These are phyloP conservation scores for Astrocystis sublimbata DNA, from an alignment of 495 filamentous ascomycete genomes.

Conservation along the genomic window DNA sequence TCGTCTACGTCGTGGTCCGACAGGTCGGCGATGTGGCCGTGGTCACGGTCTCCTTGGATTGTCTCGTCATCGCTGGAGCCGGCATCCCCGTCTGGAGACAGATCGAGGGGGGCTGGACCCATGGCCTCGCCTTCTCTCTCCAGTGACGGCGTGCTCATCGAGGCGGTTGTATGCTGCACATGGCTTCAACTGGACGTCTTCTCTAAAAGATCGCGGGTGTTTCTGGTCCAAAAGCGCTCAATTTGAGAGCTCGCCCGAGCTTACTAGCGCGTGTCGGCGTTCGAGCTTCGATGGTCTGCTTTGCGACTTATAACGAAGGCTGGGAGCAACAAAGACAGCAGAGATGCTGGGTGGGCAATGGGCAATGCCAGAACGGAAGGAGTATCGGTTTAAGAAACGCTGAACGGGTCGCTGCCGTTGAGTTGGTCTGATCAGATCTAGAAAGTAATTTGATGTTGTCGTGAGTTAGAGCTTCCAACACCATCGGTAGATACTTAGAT, in stretches of 20 bases:
- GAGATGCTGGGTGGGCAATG: too few relatives aligned
- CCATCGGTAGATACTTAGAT: too few relatives aligned
- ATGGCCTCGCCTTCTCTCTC: slow-evolving; percentile 51
- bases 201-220: neutral
- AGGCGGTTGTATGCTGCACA: slow-evolving; percentile 35
- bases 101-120: slow-evolving; percentile 43
- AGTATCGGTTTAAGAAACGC: neutral
- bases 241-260: neutral
- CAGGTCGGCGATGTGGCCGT: slow-evolving; percentile 43
- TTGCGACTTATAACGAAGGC: neutral
- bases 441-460: too few relatives aligned
- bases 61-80: slow-evolving; percentile 50
- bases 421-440: too few relatives aligned
- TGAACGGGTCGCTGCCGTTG: too few relatives aligned
- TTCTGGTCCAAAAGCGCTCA: neutral
- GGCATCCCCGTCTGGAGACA: slow-evolving; percentile 33
- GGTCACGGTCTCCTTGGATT: slow-evolving; percentile 41
- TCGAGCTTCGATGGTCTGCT: slow-evolving; percentile 1
- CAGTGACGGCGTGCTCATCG: slow-evolving; percentile 53
- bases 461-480: too few relatives aligned
- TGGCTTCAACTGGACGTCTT: slow-evolving; percentile 29
- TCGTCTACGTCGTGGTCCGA: slow-evolving; percentile 40
- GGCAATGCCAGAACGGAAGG: neutral
- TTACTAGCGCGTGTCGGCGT: neutral
- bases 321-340: neutral